Percentiles rank a stretch among this genome's conserved stretches.
These are phyloP conservation scores for Zymoseptoria brevis DNA, from an alignment of 2,329 filamentous ascomycete species.

Conservation along the genomic window DNA sequence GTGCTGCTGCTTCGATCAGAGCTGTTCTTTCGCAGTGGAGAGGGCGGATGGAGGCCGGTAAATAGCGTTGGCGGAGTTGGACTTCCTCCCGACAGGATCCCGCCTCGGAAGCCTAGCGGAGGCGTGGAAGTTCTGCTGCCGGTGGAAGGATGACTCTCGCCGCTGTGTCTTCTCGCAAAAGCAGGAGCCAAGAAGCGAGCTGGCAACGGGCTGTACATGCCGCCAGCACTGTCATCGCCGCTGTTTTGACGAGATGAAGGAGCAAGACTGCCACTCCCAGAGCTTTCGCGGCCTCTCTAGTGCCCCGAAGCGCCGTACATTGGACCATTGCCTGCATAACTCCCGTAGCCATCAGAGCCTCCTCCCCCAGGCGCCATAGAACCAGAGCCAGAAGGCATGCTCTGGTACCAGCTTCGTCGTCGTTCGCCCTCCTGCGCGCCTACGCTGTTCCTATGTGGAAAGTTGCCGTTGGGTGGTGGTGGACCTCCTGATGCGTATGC, in stretches of 20 bases:
- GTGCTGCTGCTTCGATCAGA: conserved; percentile 1
- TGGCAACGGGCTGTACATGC: not conserved
- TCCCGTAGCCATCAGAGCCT: conserved; percentile 20
- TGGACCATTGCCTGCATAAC: conserved; percentile 10
- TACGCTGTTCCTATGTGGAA: conserved; percentile 1
- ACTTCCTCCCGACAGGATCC: not conserved
- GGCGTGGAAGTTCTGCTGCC: not conserved
- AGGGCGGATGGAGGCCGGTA: not conserved
- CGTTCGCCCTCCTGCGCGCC: conserved; percentile 11
- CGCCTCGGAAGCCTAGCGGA: not conserved
- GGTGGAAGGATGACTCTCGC: not conserved
- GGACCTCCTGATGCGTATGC: conserved; percentile 4
- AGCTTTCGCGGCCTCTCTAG: conserved; percentile 9
- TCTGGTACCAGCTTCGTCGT: conserved; percentile 18
- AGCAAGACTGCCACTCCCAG: not conserved
- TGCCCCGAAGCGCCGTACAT: conserved; percentile 11
- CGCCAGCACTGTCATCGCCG: not conserved
- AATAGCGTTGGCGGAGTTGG: not conserved
- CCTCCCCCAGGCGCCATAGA: conserved; percentile 8
- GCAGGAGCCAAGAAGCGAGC: not conserved
- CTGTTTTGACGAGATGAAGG: not conserved
- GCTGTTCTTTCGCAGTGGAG: conserved; percentile 1
- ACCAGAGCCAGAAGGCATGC: conserved; percentile 3
- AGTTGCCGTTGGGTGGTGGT: conserved; percentile 6
- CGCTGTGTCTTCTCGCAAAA: not conserved